Conservation (phyloP, 306 rosid species). For the Castanopsis chinensis region DNA sequence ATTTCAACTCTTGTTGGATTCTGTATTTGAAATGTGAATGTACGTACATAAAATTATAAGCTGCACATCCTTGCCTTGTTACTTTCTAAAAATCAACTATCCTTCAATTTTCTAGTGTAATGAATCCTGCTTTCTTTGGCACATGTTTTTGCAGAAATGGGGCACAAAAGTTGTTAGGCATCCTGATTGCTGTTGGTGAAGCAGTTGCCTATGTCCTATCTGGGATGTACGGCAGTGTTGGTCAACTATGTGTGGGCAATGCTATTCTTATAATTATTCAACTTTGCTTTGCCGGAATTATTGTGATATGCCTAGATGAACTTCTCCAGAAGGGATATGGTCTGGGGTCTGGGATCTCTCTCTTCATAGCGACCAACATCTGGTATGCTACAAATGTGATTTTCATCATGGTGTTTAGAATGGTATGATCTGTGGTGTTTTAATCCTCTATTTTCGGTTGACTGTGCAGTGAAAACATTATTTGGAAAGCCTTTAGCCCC, state of each 20-base stretch:
- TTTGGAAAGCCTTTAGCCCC: conserved; percentile 62
- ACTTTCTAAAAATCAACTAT: too few species aligned
- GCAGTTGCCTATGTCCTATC: conserved; percentile 79
- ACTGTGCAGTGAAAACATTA: conserved; percentile 47
- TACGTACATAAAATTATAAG: background rate
- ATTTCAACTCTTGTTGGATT: background rate
- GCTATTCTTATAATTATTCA: conserved; percentile 71
- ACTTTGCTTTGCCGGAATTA: conserved; percentile 75
- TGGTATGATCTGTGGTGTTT: background rate
- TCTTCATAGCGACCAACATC: conserved; percentile 72
- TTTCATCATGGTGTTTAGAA: background rate
- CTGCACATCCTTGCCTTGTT: background rate
- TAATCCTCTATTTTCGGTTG: background rate
- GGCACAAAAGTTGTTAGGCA: conserved; percentile 73
- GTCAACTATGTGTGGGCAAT: conserved; percentile 81
- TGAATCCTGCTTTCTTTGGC: background rate
- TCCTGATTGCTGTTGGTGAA: conserved; percentile 78
- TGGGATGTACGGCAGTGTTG: conserved; percentile 80
- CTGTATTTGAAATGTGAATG: background rate
- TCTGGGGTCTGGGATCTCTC: conserved; percentile 78
- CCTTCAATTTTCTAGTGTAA: background rate
- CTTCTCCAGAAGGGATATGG: conserved; percentile 86
- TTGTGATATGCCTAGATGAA: conserved; percentile 76
- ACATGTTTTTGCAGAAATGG: conserved; percentile 43
- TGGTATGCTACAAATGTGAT: conserved; percentile 42